These are phyloP conservation scores for Backusella parvicylindrica DNA, from an alignment of 192 early-diverging fungal species.

Conservation along the genomic window DNA sequence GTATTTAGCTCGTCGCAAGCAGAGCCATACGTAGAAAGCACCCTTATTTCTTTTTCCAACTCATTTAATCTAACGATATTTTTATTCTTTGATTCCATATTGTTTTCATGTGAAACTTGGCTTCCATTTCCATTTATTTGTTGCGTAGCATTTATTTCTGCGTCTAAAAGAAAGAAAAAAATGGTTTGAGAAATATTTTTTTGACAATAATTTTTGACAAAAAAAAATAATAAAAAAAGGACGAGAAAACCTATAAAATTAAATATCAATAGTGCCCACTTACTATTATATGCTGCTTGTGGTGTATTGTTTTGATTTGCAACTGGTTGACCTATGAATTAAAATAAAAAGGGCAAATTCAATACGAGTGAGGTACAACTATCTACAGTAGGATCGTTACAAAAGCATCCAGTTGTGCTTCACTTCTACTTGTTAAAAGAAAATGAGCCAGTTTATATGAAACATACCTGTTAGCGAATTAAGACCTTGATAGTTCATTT, in stretches of 20 bases:
- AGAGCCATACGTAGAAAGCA: not conserved
- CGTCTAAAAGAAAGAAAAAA: not conserved
- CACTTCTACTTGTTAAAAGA: not conserved
- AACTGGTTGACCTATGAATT: not conserved
- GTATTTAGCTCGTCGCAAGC: constrained; percentile 13
- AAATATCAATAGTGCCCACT: not conserved
- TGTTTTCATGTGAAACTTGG: not conserved
- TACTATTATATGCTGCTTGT: not conserved
- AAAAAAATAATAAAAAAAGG: not conserved
- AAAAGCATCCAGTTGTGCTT: not conserved
- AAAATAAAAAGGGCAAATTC: not conserved
- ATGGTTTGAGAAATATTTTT: not conserved
- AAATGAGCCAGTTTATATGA: not conserved
- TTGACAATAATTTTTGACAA: not conserved
- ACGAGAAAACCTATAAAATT: no score
- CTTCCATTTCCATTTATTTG: not conserved
- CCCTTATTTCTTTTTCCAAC: constrained; percentile 9
- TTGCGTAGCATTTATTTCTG: not conserved
- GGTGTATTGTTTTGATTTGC: not conserved
- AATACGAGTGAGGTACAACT: not conserved
- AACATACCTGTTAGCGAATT: not conserved
- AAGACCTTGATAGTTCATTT: not conserved
- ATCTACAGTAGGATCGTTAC: not conserved
- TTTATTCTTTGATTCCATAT: not conserved
- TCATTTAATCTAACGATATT: not conserved